Conservation (phyloP, 108 stramenopile species). For the Fragilariopsis cylindrus region DNA sequence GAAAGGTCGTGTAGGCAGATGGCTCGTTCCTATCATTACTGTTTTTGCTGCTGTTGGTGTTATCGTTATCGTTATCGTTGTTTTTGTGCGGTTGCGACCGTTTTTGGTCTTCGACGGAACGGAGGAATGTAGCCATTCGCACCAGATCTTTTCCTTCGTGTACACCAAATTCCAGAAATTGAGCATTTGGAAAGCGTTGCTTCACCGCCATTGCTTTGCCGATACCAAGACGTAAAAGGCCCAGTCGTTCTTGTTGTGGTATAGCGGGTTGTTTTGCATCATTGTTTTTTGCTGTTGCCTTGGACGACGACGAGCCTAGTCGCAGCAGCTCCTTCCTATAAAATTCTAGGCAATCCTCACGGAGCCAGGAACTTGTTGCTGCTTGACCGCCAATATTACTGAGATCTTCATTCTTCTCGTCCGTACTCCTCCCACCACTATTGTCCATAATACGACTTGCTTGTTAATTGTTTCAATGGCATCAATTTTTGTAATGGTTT, state of each 20-base stretch:
- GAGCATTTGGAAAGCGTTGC: constrained; percentile 10
- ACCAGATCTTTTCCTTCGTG: constrained; percentile 29
- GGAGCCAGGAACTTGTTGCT: constrained; percentile 5
- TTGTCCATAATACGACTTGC: too few species aligned
- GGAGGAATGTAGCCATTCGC: constrained; percentile 14
- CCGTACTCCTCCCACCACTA: too few species aligned
- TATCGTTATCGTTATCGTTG: background rate
- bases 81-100: background rate
- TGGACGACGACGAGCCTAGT: background rate
- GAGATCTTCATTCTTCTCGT: too few species aligned
- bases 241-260: background rate
- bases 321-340: background rate
- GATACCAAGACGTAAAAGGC: background rate
- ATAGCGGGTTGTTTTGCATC: background rate
- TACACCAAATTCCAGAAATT: constrained; percentile 34
- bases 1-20: background rate
- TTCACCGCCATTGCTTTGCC: background rate
- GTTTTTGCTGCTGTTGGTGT: background rate
- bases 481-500: too few species aligned
- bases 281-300: background rate
- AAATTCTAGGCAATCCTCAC: background rate
- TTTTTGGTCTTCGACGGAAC: background rate
- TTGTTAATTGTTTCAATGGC: too few species aligned
- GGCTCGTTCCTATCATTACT: background rate
- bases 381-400: background rate